Conservation (phyloP, 2,329 filamentous ascomycete species). For the Aspergillus proliferans region DNA sequence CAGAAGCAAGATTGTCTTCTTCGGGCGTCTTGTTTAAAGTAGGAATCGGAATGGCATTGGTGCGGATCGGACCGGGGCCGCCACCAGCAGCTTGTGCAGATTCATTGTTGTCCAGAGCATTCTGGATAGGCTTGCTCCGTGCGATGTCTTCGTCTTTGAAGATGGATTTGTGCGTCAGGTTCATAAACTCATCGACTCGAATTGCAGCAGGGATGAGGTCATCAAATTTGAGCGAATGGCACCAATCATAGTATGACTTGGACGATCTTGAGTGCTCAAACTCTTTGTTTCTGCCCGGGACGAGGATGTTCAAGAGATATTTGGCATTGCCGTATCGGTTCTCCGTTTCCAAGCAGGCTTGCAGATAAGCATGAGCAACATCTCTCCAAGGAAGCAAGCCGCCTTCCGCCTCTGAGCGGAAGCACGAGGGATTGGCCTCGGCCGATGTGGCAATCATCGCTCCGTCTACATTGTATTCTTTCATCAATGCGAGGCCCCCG, state of each 20-base stretch:
- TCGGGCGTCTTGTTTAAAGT: constrained; percentile 15
- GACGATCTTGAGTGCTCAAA: constrained; percentile 58
- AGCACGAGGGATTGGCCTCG: constrained; percentile 85
- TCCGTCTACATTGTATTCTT: constrained; percentile 79
- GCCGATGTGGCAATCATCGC: constrained; percentile 96
- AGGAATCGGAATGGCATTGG: neutral
- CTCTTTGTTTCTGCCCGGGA: constrained; percentile 64
- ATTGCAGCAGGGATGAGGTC: constrained; percentile 59
- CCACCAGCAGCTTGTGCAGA: neutral
- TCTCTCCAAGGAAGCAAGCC: constrained; percentile 69
- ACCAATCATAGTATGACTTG: constrained; percentile 66
- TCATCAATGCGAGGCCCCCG: constrained; percentile 63
- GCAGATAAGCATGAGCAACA: constrained; percentile 70
- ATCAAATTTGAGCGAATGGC: constrained; percentile 59
- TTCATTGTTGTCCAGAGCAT: neutral
- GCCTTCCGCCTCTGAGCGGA: constrained; percentile 58
- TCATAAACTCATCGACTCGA: constrained; percentile 57
- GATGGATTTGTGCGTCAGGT: constrained; percentile 22
- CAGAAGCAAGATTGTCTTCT: constrained; percentile 13
- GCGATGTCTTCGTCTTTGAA: constrained; percentile 2
- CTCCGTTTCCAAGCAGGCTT: constrained; percentile 65
- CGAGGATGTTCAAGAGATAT: constrained; percentile 75
- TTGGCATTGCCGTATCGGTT: constrained; percentile 93
- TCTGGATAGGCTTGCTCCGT: neutral
- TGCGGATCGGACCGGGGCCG: neutral